Base-by-base conservation (phyloP, 495 filamentous ascomycete species). In the Neurospora sp. region DNA sequence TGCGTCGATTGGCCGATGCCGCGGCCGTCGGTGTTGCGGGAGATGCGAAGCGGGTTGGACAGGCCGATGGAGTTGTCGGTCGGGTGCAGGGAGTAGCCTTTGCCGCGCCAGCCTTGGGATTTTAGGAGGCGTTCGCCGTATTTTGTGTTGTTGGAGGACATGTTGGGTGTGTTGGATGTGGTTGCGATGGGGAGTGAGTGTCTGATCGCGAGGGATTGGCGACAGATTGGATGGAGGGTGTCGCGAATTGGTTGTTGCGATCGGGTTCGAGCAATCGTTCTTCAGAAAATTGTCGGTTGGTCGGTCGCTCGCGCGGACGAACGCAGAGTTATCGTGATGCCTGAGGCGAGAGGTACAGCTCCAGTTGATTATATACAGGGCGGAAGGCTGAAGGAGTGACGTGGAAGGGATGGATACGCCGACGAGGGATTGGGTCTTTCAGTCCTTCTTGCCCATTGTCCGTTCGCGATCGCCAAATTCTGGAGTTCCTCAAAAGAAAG, bases 71-170 rank as follows among this genome's bases (percentile, higher is more conserved):
- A 83, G 77, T 88, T 87, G 83, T 83, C 81, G 68, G 88, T 88
- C 12, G 90, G 87, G 78, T 94, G 90, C 11, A 95, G 86, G 0
- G 91, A 88, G 81, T 91, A 89, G 75, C 92, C 92, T 38, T 87
- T 86, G 74, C 92, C 92, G 73, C 88, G 88, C 92, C 92, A 95
- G 75, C 92, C 92, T 83, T 92, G 91, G 77, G 87, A 86, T 73
- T 89, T 88, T 73, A 95, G 89, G 79, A 79, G 77, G 40, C 53
- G 53, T 66, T 66, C 53, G 14, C 53, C 53, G 53, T 66, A 66
- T 66, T 66, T 66, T 14, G 14, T 66, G 53, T 5, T 8, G 3
- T 11, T 27, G 48, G 48, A 59, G 48, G 48, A 59, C 48, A 46
- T 46, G 20, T 27, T 59, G 48, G 48, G 7, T 59, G 44, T 46